Evolutionary conservation across 108 stramenopile species (phyloP).

Genomic region (Pinguiococcus pyrenoidosus): DNA sequence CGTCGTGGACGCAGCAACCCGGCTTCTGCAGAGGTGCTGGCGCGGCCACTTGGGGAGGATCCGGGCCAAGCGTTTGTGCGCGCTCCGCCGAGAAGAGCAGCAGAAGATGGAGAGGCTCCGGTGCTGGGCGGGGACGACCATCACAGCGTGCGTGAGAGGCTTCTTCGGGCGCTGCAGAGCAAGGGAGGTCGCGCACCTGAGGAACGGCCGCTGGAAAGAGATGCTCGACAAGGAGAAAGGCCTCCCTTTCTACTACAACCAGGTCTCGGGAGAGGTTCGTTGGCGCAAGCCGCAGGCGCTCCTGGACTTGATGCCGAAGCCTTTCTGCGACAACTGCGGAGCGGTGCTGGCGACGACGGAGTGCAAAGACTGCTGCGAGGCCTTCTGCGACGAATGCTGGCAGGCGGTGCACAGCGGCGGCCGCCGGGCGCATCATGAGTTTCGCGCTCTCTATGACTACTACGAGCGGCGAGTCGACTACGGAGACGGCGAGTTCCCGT

Average conservation of each 20-base stretch:
- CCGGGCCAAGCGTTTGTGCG: slow-evolving; percentile 7
- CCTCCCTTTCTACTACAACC: slow-evolving; percentile 55
- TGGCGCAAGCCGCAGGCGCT: slow-evolving; percentile 63
- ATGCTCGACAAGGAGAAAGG: slow-evolving; percentile 33
- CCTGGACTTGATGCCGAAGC: slow-evolving; percentile 56
- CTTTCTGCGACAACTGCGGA: slow-evolving; percentile 54
- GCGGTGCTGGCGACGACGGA: slow-evolving; percentile 44
- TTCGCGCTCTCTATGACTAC: slow-evolving; percentile 44
- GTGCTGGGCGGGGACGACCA: slow-evolving; percentile 24
- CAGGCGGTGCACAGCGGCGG: slow-evolving; percentile 28
- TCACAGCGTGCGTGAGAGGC: slow-evolving; percentile 13
- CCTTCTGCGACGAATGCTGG: slow-evolving; percentile 49
- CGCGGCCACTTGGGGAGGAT: slow-evolving; percentile 1
- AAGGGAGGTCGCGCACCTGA: background rate
- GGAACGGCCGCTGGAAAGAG: slow-evolving; percentile 48
- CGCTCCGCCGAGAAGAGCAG: no score
- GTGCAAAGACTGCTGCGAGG: slow-evolving; percentile 52
- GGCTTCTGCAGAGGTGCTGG: slow-evolving; percentile 5
- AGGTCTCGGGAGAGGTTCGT: slow-evolving; percentile 51
- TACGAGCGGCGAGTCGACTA: slow-evolving; percentile 48
- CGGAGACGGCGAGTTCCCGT: slow-evolving; percentile 46
- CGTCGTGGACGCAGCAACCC: no score
- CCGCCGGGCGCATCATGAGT: slow-evolving; percentile 29
- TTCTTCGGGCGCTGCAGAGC: background rate
- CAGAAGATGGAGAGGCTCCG: slow-evolving; percentile 8